These are phyloP conservation scores for Ephemerocybe angulata DNA, from an alignment of 768 basidiomycete genomes.

Conservation along the genomic window DNA sequence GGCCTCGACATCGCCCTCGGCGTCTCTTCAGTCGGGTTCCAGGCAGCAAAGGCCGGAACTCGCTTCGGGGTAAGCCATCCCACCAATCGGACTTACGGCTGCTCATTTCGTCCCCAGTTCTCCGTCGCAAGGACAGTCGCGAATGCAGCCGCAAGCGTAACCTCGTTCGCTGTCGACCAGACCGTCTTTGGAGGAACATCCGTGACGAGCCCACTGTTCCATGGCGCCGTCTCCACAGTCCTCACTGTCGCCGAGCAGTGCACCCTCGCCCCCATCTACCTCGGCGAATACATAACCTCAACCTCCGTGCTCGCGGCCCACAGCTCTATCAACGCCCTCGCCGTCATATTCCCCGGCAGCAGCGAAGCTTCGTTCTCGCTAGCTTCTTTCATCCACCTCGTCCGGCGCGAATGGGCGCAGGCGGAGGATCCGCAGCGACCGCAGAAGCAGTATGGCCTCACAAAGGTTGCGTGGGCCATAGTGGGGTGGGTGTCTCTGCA, in stretches of 20 bases:
- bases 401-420: constrained; percentile 72
- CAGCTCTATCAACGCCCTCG: constrained; percentile 70
- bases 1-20: constrained; percentile 66
- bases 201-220: constrained; percentile 55
- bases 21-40: constrained; percentile 62
- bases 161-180: constrained; percentile 59
- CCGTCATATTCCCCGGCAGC: constrained; percentile 68
- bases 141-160: constrained; percentile 52
- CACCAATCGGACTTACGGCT: background rate
- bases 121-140: constrained; percentile 61
- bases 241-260: constrained; percentile 67
- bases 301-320: constrained; percentile 73
- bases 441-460: constrained; percentile 57
- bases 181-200: constrained; percentile 61
- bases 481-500: constrained; percentile 81
- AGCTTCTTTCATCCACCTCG: constrained; percentile 73
- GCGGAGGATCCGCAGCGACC: constrained; percentile 46
- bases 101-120: constrained; percentile 43
- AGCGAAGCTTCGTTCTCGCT: constrained; percentile 81
- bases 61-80: constrained; percentile 56
- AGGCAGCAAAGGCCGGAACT: constrained; percentile 62
- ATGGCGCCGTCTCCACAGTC: constrained; percentile 55
- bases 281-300: constrained; percentile 73
- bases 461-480: constrained; percentile 64
- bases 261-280: constrained; percentile 68